These are phyloP conservation scores for Lichina pygmaea DNA, from an alignment of 495 filamentous ascomycete species.

Conservation along the genomic window DNA sequence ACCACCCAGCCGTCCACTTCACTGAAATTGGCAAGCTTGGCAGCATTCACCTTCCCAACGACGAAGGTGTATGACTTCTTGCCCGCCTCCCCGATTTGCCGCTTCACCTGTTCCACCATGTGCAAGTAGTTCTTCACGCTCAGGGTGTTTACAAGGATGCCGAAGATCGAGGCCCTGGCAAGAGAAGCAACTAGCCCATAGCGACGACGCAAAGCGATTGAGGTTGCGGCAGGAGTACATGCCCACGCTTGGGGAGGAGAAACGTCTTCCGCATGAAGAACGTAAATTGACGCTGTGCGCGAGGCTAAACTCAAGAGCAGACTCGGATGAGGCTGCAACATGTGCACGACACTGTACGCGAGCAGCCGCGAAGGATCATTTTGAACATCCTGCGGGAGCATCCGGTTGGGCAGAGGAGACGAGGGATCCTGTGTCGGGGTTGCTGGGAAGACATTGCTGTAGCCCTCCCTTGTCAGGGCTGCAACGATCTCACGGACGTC, in stretches of 20 bases:
- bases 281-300: slow-evolving; percentile 49
- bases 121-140: slow-evolving; percentile 73
- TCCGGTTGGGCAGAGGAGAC: slow-evolving; percentile 65
- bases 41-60: slow-evolving; percentile 84
- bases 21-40: slow-evolving; percentile 86
- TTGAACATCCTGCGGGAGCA: slow-evolving; percentile 23
- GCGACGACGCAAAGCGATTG: slow-evolving; percentile 43
- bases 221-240: slow-evolving; percentile 22
- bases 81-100: slow-evolving; percentile 41
- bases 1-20: slow-evolving; percentile 94
- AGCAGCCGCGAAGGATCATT: slow-evolving; percentile 24
- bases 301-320: slow-evolving; percentile 72
- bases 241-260: slow-evolving; percentile 8
- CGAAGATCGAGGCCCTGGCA: slow-evolving; percentile 56
- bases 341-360: slow-evolving; percentile 66
- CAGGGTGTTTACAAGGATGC: slow-evolving; percentile 84
- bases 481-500: slow-evolving; percentile 30
- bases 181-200: slow-evolving; percentile 70
- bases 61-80: slow-evolving; percentile 94
- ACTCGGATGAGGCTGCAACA: slow-evolving; percentile 58
- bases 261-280: slow-evolving; percentile 33
- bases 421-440: slow-evolving; percentile 52
- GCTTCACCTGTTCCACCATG: slow-evolving; percentile 43
- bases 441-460: slow-evolving; percentile 39
- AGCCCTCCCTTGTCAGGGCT: slow-evolving; percentile 30